Evolutionary conservation across 805 yeast species (phyloP), one percentile per base, ranked within the genome.

Genomic region (Zygotorulaspora sp.): DNA sequence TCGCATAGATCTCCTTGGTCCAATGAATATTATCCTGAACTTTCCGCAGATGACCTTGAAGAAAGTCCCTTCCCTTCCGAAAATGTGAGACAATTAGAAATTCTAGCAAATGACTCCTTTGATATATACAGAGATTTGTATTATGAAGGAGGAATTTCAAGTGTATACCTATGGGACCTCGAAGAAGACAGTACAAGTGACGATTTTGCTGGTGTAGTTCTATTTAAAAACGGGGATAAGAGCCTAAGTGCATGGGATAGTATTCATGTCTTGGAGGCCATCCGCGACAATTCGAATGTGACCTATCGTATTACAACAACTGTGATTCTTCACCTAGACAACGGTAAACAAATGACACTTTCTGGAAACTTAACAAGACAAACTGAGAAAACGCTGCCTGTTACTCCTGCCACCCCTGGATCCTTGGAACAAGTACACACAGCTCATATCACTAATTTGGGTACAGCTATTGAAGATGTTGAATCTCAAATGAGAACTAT

Each of bases 121-220:
- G 97, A 88, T 53, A 75, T 90, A 24, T 90, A 92, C 66, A 73
- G 96, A 48, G 98, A 92, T 58, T 66, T 90, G 51, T 90, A 90
- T 66, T 90, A 88, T 60, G 97, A 89, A 61, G 97, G 97, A 26
- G 98, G 97, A 15, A 70, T 83, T 26, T 80, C 92, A 2, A 78
- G 89, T 40, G 95, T 83, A 12, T 90, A 92, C 58, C 67, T 92
- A 35, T 90, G 98, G 98, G 96, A 89, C 52, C 80, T 78, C 23
- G 86, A 76, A 10, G 80, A 74, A 15, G 70, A 59, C 28, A 8
- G 17, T 14, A 66, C 64, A 16, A 54, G 57, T 20, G 63, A 62
- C 18, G 63, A 58, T 26, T 87, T 90, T 67, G 96, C 97, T 3
- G 97, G 97, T 14, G 96, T 88, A 4, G 88, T 80, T 11, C 69